Conservation (phyloP, 1,139 yeast species). For the Pichia sp. region DNA sequence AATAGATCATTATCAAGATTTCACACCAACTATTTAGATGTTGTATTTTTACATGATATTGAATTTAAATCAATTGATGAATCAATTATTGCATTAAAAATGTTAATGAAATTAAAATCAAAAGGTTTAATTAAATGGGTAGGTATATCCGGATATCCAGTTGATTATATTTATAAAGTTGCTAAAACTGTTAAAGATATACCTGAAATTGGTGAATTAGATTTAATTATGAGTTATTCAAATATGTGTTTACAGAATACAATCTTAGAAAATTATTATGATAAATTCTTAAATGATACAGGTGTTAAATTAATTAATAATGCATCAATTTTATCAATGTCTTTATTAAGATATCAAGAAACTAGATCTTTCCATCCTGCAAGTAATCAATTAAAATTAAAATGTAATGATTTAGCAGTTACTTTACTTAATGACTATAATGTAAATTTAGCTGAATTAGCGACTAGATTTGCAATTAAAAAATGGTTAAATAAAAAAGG, state of each 20-base stretch:
- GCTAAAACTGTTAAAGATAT: conserved; percentile 34
- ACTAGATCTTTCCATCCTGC: conserved; percentile 86
- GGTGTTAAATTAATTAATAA: conserved; percentile 56
- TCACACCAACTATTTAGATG: conserved; percentile 61
- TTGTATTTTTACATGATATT: conserved; percentile 82
- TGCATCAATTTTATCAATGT: conserved; percentile 88
- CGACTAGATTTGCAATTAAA: conserved; percentile 68
- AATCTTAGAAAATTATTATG: conserved; percentile 43
- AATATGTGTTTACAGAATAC: conserved; percentile 81
- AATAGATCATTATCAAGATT: conserved; percentile 60
- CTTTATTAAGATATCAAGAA: conserved; percentile 59
- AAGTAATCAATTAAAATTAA: conserved; percentile 45
- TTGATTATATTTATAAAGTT: conserved; percentile 52
- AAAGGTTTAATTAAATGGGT: conserved; percentile 60
- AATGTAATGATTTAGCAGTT: conserved; percentile 50
- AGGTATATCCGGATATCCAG: conserved; percentile 88
- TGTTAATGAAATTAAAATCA: conserved; percentile 50
- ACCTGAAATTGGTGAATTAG: conserved; percentile 47
- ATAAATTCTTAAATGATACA: conserved; percentile 46
- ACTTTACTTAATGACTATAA: conserved; percentile 34
- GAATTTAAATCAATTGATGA: conserved; percentile 63
- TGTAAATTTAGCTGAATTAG: conserved; percentile 71
- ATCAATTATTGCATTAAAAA: conserved; percentile 57
- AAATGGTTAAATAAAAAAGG: conserved; percentile 47
- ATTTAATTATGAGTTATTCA: conserved; percentile 72